These are phyloP conservation scores for Geotrichum australiense DNA, from an alignment of 1,139 yeast species.

Conservation along the genomic window DNA sequence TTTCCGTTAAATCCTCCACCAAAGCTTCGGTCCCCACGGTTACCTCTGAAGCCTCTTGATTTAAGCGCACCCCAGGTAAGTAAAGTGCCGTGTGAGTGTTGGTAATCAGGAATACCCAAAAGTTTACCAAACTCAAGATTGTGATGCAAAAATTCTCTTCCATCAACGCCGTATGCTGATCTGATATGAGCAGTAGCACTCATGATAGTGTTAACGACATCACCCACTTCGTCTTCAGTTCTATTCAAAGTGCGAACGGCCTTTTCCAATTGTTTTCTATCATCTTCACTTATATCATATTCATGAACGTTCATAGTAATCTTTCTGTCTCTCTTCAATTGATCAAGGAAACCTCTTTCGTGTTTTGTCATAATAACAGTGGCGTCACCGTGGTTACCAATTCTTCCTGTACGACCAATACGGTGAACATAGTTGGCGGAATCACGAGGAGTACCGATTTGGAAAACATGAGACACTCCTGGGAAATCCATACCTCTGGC, in stretches of 20 bases:
- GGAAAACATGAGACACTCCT: conserved; percentile 73
- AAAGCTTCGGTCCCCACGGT: no score
- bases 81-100: conserved; percentile 8
- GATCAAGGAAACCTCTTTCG: conserved; percentile 24
- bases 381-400: conserved; percentile 91
- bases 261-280: conserved; percentile 4
- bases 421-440: conserved; percentile 80
- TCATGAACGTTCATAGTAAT: conserved; percentile 20
- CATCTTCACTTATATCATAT: conserved; percentile 10
- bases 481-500: conserved; percentile 97
- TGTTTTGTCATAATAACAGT: conserved; percentile 64
- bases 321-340: conserved; percentile 21
- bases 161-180: conserved; percentile 17
- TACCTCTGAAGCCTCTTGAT: no score
- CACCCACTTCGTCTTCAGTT: conserved; percentile 14
- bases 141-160: conserved; percentile 14
- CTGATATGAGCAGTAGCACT: conserved; percentile 15
- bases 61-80: conserved; percentile 13
- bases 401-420: conserved; percentile 98
- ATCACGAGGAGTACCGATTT: conserved; percentile 67
- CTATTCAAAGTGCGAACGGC: conserved; percentile 16
- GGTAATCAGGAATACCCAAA: conserved; percentile 8
- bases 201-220: conserved; percentile 14
- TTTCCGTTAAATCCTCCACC: no score
- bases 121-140: conserved; percentile 11